Base-by-base conservation (phyloP, 371 early-diverging fungal species). In the Thermomucor indicae-seudaticae region DNA sequence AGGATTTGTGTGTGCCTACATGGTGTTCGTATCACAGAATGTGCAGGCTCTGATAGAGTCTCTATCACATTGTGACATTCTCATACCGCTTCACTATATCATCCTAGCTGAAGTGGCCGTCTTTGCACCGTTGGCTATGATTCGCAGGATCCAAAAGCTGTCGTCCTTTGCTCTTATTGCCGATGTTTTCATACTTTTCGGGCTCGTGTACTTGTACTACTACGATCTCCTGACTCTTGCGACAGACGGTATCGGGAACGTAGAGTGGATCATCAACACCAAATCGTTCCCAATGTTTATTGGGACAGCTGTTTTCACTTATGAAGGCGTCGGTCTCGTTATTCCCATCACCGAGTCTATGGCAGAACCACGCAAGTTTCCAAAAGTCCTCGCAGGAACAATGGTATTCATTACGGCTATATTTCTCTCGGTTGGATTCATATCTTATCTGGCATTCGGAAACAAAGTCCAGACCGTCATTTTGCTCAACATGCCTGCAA, bases 301-400 rank as follows among this genome's bases (percentile, higher is more conserved):
- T 48, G 94, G 94, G 34, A 92, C 92, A 12, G 89, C 92, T 44
- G 85, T 92, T 28, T 93, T 89, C 64, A 88, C 92, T 0, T 93
- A 87, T 53, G 94, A 93, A 70, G 94, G 94, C 27, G 88, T 92
- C 61, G 90, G 93, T 41, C 60, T 92, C 30, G 70, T 86, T 19
- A 83, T 84, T 53, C 84, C 86, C 5, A 84, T 84, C 43, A 78
- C 79, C 7, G 83, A 83, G 49, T 80, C 84, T 0, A 93, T 91
- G 91, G 78, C 77, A 63, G 83, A 85, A 8, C 91, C 93, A 0
- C 72, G 85, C 51, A 77, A 88, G 48, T 92, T 93, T 64, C 80
- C 83, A 24, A 69, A 61, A 47, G 88, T 89, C 4, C 61, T 93
- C 23, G 75, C 82, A 2, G 65, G 69, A 3, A 84, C 86, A 35